Percentiles rank a stretch among this genome's conserved stretches.
phyloP scores from a whole-genome alignment of 805 yeast genomes.

The Yarrowia deformans region DNA sequence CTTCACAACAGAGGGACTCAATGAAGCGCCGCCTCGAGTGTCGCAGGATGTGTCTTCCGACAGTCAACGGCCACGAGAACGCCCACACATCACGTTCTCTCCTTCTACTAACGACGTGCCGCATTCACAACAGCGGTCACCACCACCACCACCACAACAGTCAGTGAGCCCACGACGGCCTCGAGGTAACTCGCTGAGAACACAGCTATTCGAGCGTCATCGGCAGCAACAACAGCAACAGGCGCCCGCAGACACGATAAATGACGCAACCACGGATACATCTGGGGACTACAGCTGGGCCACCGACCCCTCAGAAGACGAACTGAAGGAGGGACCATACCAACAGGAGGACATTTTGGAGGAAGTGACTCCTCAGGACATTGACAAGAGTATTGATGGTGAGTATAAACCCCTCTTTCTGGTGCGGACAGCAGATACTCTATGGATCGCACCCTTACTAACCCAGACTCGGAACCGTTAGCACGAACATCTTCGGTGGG shows the following conservation, averaged over 20 bases:
- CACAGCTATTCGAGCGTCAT: slow-evolving; percentile 38
- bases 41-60: slow-evolving; percentile 14
- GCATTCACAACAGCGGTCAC: slow-evolving; percentile 20
- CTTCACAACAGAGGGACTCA: slow-evolving; percentile 32
- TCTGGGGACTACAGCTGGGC: slow-evolving; percentile 32
- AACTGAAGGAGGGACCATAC: slow-evolving; percentile 28
- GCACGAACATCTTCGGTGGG: slow-evolving; percentile 20
- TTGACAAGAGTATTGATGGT: slow-evolving; percentile 33
- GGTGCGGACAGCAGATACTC: background rate
- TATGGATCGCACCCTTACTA: background rate
- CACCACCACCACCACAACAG: slow-evolving; percentile 10
- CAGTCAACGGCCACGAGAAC: background rate
- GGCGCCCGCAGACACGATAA: background rate
- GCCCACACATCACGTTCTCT: slow-evolving; percentile 29
- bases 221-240: slow-evolving; percentile 31
- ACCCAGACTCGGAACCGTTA: slow-evolving; percentile 27
- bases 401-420: slow-evolving; percentile 1
- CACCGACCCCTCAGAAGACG: slow-evolving; percentile 20
- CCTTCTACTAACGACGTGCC: slow-evolving; percentile 39
- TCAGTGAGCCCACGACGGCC: slow-evolving; percentile 27
- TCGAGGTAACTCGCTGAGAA: slow-evolving; percentile 36
- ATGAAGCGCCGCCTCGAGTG: slow-evolving; percentile 27
- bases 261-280: slow-evolving; percentile 8
- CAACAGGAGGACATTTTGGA: slow-evolving; percentile 19
- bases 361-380: slow-evolving; percentile 27